These are phyloP conservation scores for Rhizopus sp. DNA, from an alignment of 371 early-diverging fungal genomes.

Conservation along the genomic window DNA sequence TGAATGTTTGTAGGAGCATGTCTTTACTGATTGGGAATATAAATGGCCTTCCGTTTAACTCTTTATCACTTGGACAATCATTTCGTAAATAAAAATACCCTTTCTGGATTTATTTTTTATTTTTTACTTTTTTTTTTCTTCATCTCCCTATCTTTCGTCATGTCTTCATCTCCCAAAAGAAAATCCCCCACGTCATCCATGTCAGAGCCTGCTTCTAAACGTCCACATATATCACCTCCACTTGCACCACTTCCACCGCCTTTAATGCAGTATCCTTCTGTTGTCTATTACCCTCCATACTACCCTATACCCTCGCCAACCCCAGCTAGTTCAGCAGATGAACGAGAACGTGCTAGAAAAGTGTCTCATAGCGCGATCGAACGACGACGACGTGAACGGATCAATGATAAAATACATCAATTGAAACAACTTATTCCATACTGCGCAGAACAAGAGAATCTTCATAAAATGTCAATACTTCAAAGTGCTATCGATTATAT, in stretches of 20 bases:
- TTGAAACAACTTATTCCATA: conserved; percentile 47
- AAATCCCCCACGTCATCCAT: conserved; percentile 3
- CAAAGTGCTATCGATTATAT: conserved; percentile 78
- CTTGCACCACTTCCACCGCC: conserved; percentile 19
- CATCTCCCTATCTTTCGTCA: neutral
- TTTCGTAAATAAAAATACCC: no score
- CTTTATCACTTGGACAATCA: no score
- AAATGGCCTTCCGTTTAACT: no score
- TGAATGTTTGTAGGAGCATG: conserved; percentile 16
- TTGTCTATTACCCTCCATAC: conserved; percentile 15
- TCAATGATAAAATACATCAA: conserved; percentile 67
- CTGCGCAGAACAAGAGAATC: conserved; percentile 66
- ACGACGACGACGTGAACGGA: conserved; percentile 73
- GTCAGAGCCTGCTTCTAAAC: neutral
- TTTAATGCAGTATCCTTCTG: conserved; percentile 20
- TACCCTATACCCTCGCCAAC: conserved; percentile 10
- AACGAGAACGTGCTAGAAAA: conserved; percentile 63
- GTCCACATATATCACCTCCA: neutral
- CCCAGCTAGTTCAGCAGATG: conserved; percentile 35
- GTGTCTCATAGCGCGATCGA: conserved; percentile 83
- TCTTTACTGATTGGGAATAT: conserved; percentile 16
- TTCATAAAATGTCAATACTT: conserved; percentile 76
- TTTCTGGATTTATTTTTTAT: conserved; percentile 1
- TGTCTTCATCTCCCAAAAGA: conserved; percentile 12
- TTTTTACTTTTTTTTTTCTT: conserved; percentile 6